Evolutionary conservation across 2,329 filamentous ascomycete species (phyloP), one percentile per base, ranked within the genome.

Genomic region (Aspergillus spinulosporus): DNA sequence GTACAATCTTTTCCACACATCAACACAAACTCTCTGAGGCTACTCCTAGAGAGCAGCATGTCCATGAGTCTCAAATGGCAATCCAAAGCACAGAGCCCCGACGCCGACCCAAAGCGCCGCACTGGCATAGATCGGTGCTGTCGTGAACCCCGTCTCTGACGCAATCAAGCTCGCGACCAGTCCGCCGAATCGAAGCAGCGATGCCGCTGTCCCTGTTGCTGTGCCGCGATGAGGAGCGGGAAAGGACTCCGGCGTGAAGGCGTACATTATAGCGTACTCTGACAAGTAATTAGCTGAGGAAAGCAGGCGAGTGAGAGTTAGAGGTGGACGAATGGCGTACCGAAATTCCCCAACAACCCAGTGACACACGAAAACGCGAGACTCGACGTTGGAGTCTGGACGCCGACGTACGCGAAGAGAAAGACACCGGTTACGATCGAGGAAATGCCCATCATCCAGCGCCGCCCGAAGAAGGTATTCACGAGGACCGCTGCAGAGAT

Each of bases 331-430:
- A 21, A 7, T 14, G 37, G 53, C 58, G 11, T 51, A 67, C 65
- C 66, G 9, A 61, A 68, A 29, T 78, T 77, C 11, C 76, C 76
- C 14, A 80, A 66, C n/a, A 80, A 71, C 7, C 75, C 77, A 1
- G 79, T 80, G 5, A 78, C 69, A 34, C 68, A 72, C n/a, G 68
- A 65, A 42, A 73, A 70, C 2, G 66, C 70, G 32, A 74, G 58
- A 49, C 68, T 65, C 5, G 66, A 61, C 0, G 58, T 74, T 67
- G 57, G 74, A 0, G 71, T 76, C 1, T 71, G 69, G 2, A 79
- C 76, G 0, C 65, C 68, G 0, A 78, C 78, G 50, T 79, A 78
- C 2, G 78, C 71, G 11, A 80, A 76, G n/a, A 81, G 74, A 31
- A 80, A 80, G 0, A 74, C 70, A 1, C 77, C 78, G 31, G 78